A percentile compares a stretch with the other conserved stretches of the same genome.
phyloP scores from a whole-genome alignment of 768 basidiomycete genomes.

The Trametes cubensis region DNA sequence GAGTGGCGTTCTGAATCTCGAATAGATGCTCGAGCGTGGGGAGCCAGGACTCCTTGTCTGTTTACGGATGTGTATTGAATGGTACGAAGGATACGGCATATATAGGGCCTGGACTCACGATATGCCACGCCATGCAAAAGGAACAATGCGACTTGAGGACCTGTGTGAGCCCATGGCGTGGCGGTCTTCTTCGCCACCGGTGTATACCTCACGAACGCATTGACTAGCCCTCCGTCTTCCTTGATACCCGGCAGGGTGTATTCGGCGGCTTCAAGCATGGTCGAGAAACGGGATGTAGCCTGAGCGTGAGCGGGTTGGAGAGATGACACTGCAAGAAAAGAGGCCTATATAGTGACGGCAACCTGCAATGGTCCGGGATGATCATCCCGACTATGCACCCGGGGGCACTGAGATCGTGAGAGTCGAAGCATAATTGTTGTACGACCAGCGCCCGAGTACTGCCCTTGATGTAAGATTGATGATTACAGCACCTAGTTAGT shows the following conservation, averaged over 20 bases:
- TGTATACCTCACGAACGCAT: neutral
- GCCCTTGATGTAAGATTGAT: too few species aligned
- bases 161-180: neutral
- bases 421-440: too few species aligned
- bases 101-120: neutral
- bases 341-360: too few species aligned
- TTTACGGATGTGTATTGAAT: neutral
- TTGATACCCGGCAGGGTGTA: neutral
- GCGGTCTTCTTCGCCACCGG: neutral
- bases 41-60: constrained; percentile 13
- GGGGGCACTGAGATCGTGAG: too few species aligned
- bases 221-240: constrained; percentile 1
- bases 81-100: neutral
- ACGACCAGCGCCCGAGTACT: too few species aligned
- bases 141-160: neutral
- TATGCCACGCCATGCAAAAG: neutral
- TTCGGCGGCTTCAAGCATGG: neutral
- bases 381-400: too few species aligned
- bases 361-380: too few species aligned
- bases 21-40: constrained; percentile 9
- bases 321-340: neutral
- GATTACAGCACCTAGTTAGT: too few species aligned
- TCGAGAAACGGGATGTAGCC: neutral
- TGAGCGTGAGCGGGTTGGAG: neutral
- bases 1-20: neutral